phyloP scores from a whole-genome alignment of 2,329 filamentous ascomycete species.

The Ploettnerulaceae sp. region DNA sequence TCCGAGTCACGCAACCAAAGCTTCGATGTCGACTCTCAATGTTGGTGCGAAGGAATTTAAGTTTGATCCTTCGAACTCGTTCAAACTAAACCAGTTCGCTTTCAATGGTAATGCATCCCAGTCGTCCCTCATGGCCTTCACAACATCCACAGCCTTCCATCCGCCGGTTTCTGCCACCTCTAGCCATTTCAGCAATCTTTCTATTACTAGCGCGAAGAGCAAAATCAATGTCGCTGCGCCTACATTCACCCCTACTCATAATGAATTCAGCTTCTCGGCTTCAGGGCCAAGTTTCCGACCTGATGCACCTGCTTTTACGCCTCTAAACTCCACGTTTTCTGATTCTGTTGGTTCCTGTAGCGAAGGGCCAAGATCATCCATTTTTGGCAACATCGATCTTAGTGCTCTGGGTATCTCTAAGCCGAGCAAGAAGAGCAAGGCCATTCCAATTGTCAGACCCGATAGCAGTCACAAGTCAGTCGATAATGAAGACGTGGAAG shows the following conservation, averaged over 20 bases:
- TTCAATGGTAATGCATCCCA: slow-evolving; percentile 46
- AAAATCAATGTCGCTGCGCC: slow-evolving; percentile 67
- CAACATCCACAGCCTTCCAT: slow-evolving; percentile 22
- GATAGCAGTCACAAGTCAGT: slow-evolving; percentile 44
- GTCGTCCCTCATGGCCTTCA: slow-evolving; percentile 33
- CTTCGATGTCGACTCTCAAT: slow-evolving; percentile 75
- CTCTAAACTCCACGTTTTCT: slow-evolving; percentile 42
- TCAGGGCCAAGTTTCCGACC: slow-evolving; percentile 67
- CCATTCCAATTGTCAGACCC: slow-evolving; percentile 73
- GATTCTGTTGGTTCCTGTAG: slow-evolving; percentile 45
- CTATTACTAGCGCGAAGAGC: slow-evolving; percentile 30
- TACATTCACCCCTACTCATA: slow-evolving; percentile 63
- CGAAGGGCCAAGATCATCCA: slow-evolving; percentile 43
- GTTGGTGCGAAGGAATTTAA: slow-evolving; percentile 87
- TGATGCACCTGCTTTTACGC: slow-evolving; percentile 72
- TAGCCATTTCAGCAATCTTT: slow-evolving; percentile 28
- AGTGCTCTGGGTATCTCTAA: slow-evolving; percentile 58
- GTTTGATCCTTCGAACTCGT: slow-evolving; percentile 51
- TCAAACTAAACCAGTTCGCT: slow-evolving; percentile 47
- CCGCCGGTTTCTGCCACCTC: slow-evolving; percentile 36
- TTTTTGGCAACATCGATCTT: slow-evolving; percentile 67
- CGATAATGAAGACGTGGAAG: slow-evolving; percentile 42
- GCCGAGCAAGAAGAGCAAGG: slow-evolving; percentile 69
- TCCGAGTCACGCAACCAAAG: slow-evolving; percentile 59
- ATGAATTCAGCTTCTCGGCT: slow-evolving; percentile 64